Conservation (phyloP, 257 asterid genomes). For the Linderniella brevidens region DNA sequence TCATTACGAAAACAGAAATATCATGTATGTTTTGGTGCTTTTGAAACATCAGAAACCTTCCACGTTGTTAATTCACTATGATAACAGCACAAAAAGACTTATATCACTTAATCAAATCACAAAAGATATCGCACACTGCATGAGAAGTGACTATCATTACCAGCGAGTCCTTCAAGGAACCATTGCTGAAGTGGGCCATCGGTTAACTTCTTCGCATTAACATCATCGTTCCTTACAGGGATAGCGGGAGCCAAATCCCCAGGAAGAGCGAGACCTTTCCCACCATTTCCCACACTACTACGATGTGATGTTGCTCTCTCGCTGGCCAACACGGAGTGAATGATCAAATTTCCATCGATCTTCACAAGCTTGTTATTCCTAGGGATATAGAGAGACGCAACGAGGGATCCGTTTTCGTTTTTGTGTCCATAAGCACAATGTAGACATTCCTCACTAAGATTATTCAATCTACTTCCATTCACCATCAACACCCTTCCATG, state of each 20-base stretch:
- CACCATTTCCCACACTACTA: constrained; percentile 21
- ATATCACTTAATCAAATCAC: no score
- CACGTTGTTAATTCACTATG: no score
- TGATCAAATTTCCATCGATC: constrained; percentile 65
- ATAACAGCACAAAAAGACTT: no score
- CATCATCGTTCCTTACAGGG: constrained; percentile 29
- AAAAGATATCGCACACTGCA: background rate
- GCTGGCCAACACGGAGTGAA: constrained; percentile 58
- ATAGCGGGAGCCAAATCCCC: constrained; percentile 49
- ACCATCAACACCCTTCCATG: constrained; percentile 60
- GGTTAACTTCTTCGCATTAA: constrained; percentile 35
- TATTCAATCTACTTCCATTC: constrained; percentile 30
- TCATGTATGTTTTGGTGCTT: background rate
- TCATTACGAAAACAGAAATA: background rate
- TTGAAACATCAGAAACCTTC: no score
- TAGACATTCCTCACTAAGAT: constrained; percentile 15
- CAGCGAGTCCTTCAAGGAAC: constrained; percentile 98
- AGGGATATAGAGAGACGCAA: constrained; percentile 62
- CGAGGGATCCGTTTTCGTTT: constrained; percentile 47
- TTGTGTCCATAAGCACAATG: constrained; percentile 14
- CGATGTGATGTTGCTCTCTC: constrained; percentile 60
- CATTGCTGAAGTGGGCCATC: constrained; percentile 84
- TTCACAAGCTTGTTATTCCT: constrained; percentile 64
- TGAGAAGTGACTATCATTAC: constrained; percentile 16
- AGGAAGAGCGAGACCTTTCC: constrained; percentile 61